These are phyloP conservation scores for Thymus quinquecostatus DNA, from an alignment of 257 asterid genomes.

Conservation along the genomic window DNA sequence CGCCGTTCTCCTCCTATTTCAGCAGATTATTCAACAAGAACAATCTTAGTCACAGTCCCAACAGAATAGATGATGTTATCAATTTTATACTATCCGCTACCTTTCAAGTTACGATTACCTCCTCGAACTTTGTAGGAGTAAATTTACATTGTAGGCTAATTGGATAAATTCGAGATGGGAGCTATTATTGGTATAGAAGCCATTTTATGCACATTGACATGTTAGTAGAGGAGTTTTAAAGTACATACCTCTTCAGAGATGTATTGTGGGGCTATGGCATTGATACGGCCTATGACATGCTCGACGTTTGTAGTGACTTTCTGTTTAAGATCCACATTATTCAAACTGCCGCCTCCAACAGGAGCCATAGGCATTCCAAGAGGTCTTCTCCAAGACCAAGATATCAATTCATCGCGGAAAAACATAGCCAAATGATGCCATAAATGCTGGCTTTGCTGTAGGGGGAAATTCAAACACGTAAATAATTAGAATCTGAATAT, in stretches of 20 bases:
- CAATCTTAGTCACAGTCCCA: background rate
- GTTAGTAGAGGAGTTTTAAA: background rate
- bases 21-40: background rate
- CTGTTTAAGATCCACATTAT: constrained; percentile 80
- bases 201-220: background rate
- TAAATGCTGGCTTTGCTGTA: constrained; percentile 95
- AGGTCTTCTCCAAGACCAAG: constrained; percentile 99
- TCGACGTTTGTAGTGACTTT: constrained; percentile 84
- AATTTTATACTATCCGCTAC: too few relatives aligned
- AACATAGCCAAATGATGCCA: constrained; percentile 99
- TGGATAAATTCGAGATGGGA: too few relatives aligned
- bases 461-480: constrained; percentile 13
- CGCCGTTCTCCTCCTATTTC: constrained; percentile 77
- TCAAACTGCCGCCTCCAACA: constrained; percentile 73
- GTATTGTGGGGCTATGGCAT: constrained; percentile 82
- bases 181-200: too few relatives aligned
- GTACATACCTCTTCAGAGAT: constrained; percentile 85
- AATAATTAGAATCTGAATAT: constrained; percentile 16
- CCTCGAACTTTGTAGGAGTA: too few relatives aligned
- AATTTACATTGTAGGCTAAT: too few relatives aligned
- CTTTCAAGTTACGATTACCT: too few relatives aligned
- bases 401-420: constrained; percentile 97
- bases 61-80: too few relatives aligned
- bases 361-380: constrained; percentile 79
- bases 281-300: constrained; percentile 78